Evolutionary conservation across 768 basidiomycete species (phyloP).

Genomic region (Cytidiella melzeri): DNA sequence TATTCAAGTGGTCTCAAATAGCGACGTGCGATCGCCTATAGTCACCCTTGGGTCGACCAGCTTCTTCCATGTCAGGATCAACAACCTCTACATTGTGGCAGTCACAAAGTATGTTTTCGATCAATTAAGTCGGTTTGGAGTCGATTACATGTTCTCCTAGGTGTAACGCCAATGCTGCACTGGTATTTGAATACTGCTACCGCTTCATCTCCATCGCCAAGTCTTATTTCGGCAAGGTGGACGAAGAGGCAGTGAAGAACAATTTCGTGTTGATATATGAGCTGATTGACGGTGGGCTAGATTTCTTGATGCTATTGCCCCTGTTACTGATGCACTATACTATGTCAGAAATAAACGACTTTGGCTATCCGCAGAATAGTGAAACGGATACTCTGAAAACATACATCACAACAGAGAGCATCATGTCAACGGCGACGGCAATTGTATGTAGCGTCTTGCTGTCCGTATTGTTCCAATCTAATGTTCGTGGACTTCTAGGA

Average conservation of each 20-base stretch:
- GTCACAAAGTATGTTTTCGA: conserved; percentile 78
- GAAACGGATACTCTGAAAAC: conserved; percentile 97
- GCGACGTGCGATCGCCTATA: conserved; percentile 94
- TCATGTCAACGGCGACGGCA: conserved; percentile 79
- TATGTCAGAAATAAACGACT: conserved; percentile 96
- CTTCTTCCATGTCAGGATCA: conserved; percentile 96
- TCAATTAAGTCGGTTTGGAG: not conserved
- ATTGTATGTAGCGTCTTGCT: conserved; percentile 45
- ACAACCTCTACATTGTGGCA: conserved; percentile 92
- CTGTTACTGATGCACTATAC: not conserved
- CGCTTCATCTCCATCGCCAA: conserved; percentile 92
- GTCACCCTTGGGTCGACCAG: conserved; percentile 97
- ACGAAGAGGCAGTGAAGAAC: conserved; percentile 97
- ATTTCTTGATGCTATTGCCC: not conserved
- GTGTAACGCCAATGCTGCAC: conserved; percentile 94
- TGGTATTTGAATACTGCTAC: conserved; percentile 98
- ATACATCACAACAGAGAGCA: conserved; percentile 97
- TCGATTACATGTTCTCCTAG: conserved; percentile 32
- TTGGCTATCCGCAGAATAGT: conserved; percentile 98
- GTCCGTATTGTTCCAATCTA: not conserved
- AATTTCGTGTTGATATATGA: conserved; percentile 99
- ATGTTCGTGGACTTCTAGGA: conserved; percentile 48
- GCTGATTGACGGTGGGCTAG: conserved; percentile 80
- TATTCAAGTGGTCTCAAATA: conserved; percentile 98
- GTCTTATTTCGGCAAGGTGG: conserved; percentile 96